These are phyloP conservation scores for Vitis cinerea DNA, from an alignment of 164 flowering plant genomes.

Conservation along the genomic window DNA sequence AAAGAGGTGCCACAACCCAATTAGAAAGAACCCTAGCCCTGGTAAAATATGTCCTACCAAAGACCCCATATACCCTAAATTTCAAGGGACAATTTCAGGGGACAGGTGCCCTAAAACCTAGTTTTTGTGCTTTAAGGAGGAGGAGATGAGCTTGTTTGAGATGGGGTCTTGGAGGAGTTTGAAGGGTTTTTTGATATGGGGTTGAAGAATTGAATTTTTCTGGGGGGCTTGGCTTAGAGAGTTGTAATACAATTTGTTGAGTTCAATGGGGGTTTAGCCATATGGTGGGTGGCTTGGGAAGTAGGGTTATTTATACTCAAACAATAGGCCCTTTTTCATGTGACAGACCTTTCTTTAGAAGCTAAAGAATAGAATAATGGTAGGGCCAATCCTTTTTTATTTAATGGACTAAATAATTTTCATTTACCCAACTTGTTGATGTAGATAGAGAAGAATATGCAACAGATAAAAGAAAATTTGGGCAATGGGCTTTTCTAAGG, in stretches of 20 bases:
- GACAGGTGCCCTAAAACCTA: not conserved
- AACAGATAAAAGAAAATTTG: too few relatives aligned
- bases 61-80: constrained; percentile 40
- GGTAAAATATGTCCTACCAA: constrained; percentile 65
- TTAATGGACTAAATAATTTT: too few relatives aligned
- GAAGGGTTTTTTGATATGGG: not conserved
- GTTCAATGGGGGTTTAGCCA: not conserved
- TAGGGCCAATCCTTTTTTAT: too few relatives aligned
- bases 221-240: not conserved
- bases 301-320: not conserved
- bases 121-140: not conserved
- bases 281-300: not conserved
- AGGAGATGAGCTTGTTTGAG: not conserved
- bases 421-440: too few relatives aligned
- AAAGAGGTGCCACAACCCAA: constrained; percentile 66
- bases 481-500: too few relatives aligned
- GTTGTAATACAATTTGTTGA: not conserved
- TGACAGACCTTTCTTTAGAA: too few relatives aligned
- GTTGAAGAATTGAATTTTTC: not conserved
- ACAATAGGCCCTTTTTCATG: not conserved
- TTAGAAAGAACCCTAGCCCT: constrained; percentile 53
- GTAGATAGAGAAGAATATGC: too few relatives aligned
- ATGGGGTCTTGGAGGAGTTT: too few relatives aligned
- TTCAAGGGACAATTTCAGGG: too few relatives aligned
- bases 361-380: too few relatives aligned